phyloP scores from a whole-genome alignment of 345 rosid species.

The Boechera stricta region DNA sequence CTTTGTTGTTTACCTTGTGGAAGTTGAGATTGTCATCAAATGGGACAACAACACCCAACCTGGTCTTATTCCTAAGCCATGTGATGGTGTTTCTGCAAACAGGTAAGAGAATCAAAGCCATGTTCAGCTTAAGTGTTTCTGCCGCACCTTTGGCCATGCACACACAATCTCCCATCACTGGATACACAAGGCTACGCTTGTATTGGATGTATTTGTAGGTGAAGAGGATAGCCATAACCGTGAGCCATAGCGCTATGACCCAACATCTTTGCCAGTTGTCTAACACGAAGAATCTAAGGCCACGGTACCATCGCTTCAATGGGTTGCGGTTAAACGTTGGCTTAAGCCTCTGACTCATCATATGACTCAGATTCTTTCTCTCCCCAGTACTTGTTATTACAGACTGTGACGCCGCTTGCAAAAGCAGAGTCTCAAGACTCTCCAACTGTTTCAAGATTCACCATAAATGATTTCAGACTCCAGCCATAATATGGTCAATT shows the following conservation, averaged over 20 bases:
- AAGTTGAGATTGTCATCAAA: slow-evolving; percentile 87
- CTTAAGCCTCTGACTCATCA: slow-evolving; percentile 81
- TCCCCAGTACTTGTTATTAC: slow-evolving; percentile 57
- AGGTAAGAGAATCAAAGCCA: slow-evolving; percentile 79
- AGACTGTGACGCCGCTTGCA: slow-evolving; percentile 64
- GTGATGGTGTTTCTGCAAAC: slow-evolving; percentile 84
- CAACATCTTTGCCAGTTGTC: slow-evolving; percentile 86
- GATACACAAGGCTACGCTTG: slow-evolving; percentile 54
- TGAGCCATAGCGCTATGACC: slow-evolving; percentile 71
- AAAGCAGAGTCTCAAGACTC: slow-evolving; percentile 65
- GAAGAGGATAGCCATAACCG: slow-evolving; percentile 63
- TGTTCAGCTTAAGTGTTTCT: slow-evolving; percentile 69
- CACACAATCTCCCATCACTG: slow-evolving; percentile 70
- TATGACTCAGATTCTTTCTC: slow-evolving; percentile 67
- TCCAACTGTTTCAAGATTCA: slow-evolving; percentile 58
- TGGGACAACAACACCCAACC: slow-evolving; percentile 70
- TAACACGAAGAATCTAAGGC: slow-evolving; percentile 56
- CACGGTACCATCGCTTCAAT: slow-evolving; percentile 49
- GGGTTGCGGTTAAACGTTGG: slow-evolving; percentile 60
- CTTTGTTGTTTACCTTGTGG: slow-evolving; percentile 61
- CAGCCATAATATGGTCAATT: neutral
- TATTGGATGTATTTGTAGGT: slow-evolving; percentile 65
- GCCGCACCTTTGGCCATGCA: slow-evolving; percentile 87
- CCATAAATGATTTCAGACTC: neutral
- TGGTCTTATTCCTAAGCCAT: slow-evolving; percentile 78